A percentile compares a stretch with the other conserved stretches of the same genome.
phyloP scores from a whole-genome alignment of 2,329 filamentous ascomycete species.

The Trichoderma citrinoviride region DNA sequence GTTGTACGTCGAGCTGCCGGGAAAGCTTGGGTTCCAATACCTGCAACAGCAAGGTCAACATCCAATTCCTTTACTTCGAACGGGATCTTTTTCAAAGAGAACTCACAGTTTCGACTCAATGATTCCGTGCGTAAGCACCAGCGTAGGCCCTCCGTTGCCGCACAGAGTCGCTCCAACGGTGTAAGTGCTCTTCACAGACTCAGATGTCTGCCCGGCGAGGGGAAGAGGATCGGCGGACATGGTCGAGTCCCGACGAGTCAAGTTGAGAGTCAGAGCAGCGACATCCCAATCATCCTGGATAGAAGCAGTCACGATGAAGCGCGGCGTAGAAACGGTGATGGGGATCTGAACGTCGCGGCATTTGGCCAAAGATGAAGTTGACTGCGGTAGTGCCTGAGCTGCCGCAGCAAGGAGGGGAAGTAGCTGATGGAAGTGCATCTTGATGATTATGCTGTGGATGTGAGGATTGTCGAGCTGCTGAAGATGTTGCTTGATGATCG shows the following conservation, averaged over 20 bases:
- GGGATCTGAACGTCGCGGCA: constrained; percentile 12
- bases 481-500: too few species aligned
- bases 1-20: not conserved
- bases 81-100: not conserved
- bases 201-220: not conserved
- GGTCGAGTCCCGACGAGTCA: not conserved
- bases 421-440: not conserved
- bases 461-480: not conserved
- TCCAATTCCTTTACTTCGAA: too few species aligned
- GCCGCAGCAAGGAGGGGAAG: not conserved
- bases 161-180: not conserved
- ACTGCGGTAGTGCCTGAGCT: constrained; percentile 1
- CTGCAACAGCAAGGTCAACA: not conserved
- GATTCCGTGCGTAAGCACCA: constrained; percentile 1
- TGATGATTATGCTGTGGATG: not conserved
- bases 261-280: constrained; percentile 5
- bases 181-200: not conserved
- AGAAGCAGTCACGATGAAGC: not conserved
- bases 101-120: constrained; percentile 10
- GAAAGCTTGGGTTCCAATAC: constrained; percentile 4
- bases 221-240: not conserved
- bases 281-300: constrained; percentile 7
- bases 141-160: constrained; percentile 5
- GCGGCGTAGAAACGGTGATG: constrained; percentile 4
- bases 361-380: not conserved